Percentiles rank a stretch among this genome's conserved stretches.
These are phyloP conservation scores for Candida arabinofermentans DNA, from an alignment of 805 yeast genomes.

Conservation along the genomic window DNA sequence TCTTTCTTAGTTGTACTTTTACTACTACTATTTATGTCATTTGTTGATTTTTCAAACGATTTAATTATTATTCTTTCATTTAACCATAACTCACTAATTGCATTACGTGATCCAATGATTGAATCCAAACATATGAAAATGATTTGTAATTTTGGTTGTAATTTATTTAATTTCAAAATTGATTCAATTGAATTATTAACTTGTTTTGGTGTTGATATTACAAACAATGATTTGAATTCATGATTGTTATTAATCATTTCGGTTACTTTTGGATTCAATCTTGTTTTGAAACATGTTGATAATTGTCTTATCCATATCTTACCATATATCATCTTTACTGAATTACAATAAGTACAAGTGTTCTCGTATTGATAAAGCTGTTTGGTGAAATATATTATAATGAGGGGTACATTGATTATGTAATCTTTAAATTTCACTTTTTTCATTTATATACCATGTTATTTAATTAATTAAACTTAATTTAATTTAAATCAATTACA, in stretches of 20 bases:
- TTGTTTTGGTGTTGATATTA: slow-evolving; percentile 29
- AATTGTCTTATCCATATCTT: too few species aligned
- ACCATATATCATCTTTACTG: too few species aligned
- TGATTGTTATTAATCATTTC: too few species aligned
- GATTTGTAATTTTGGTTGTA: slow-evolving; percentile 13
- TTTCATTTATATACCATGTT: too few species aligned
- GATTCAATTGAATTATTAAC: slow-evolving; percentile 15
- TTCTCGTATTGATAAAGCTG: too few species aligned
- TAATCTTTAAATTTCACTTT: too few species aligned
- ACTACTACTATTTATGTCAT: slow-evolving; percentile 1
- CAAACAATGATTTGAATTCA: slow-evolving; percentile 17
- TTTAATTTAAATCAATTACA: neutral
- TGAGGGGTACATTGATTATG: too few species aligned
- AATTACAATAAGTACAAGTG: too few species aligned
- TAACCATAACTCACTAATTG: slow-evolving; percentile 27
- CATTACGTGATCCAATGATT: slow-evolving; percentile 21
- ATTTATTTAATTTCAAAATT: slow-evolving; percentile 8
- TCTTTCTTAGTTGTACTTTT: neutral
- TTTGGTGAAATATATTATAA: too few species aligned
- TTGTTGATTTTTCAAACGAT: slow-evolving; percentile 7
- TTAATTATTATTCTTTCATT: slow-evolving; percentile 11
- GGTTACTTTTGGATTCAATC: too few species aligned
- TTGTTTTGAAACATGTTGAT: too few species aligned
- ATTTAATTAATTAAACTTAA: too few species aligned
- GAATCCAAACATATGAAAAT: slow-evolving; percentile 28